Conservation (phyloP, 2,329 filamentous ascomycete species). For the Hansfordia pulvinata region DNA sequence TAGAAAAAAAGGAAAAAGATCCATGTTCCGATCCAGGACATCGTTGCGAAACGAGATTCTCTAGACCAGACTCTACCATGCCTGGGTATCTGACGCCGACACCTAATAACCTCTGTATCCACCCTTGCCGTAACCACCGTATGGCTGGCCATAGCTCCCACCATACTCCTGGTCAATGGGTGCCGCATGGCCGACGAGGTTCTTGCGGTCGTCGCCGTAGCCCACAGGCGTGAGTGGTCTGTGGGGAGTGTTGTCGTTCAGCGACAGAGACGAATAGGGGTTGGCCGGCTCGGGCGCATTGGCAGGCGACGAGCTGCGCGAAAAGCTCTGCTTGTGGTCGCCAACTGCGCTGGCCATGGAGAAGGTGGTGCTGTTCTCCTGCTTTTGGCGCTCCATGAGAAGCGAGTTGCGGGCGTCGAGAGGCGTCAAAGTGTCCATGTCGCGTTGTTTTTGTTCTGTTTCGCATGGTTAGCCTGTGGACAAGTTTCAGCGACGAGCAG, state of each 20-base stretch:
- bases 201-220: slow-evolving; percentile 20
- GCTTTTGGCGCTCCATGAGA: slow-evolving; percentile 47
- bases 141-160: too few species aligned
- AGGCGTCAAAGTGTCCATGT: slow-evolving; percentile 72
- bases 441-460: slow-evolving; percentile 65
- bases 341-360: slow-evolving; percentile 24
- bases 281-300: slow-evolving; percentile 9
- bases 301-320: slow-evolving; percentile 16
- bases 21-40: too few species aligned
- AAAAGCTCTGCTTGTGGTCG: slow-evolving; percentile 16
- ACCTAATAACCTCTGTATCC: not conserved
- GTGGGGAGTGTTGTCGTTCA: slow-evolving; percentile 19
- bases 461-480: slow-evolving; percentile 17
- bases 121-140: not conserved
- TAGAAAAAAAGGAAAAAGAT: slow-evolving; percentile 1
- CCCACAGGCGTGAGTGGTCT: slow-evolving; percentile 18
- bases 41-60: too few species aligned
- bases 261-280: slow-evolving; percentile 11
- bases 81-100: not conserved
- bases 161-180: too few species aligned
- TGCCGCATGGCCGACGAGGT: slow-evolving; percentile 24
- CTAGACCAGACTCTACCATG: too few species aligned
- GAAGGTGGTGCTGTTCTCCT: slow-evolving; percentile 25
- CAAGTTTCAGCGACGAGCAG: not conserved
- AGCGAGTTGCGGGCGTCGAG: slow-evolving; percentile 80